Conservation (phyloP, 192 early-diverging fungal species). For the Helicostylum pulchrum region DNA sequence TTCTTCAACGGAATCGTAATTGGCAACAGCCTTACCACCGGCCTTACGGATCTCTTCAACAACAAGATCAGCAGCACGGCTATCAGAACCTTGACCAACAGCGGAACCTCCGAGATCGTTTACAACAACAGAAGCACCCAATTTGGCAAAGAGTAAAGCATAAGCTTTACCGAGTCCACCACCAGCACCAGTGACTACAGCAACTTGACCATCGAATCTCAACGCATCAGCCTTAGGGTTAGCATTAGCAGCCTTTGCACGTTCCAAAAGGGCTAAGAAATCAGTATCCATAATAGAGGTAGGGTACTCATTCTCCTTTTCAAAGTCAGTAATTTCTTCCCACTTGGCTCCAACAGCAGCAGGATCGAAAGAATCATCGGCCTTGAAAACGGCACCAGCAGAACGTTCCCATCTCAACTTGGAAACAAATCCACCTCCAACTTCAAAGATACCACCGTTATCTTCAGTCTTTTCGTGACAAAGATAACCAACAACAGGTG, state of each 20-base stretch:
- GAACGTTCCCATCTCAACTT: conserved; percentile 92
- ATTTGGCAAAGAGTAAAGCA: conserved; percentile 78
- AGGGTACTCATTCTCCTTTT: conserved; percentile 62
- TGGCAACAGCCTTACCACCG: conserved; percentile 90
- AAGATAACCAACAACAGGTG: conserved; percentile 91
- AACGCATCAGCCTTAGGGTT: conserved; percentile 59
- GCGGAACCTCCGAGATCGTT: conserved; percentile 79
- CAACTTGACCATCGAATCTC: conserved; percentile 78
- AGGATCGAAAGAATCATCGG: conserved; percentile 82
- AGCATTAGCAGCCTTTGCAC: conserved; percentile 62
- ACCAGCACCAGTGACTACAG: conserved; percentile 89
- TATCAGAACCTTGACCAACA: conserved; percentile 41
- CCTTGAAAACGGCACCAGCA: conserved; percentile 86
- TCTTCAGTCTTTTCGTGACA: conserved; percentile 83
- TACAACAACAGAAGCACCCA: conserved; percentile 83
- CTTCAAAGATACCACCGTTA: conserved; percentile 90
- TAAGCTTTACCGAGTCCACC: conserved; percentile 89
- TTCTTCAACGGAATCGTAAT: conserved; percentile 94
- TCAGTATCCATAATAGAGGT: conserved; percentile 74
- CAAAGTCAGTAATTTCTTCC: conserved; percentile 72
- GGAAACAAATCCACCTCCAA: conserved; percentile 92
- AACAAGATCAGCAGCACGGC: conserved; percentile 65
- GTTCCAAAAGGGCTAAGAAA: conserved; percentile 75
- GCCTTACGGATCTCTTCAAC: conserved; percentile 75
- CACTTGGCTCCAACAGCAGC: conserved; percentile 76